These are phyloP conservation scores for Cadophora gregata DNA, from an alignment of 2,329 filamentous ascomycete species.

Conservation along the genomic window DNA sequence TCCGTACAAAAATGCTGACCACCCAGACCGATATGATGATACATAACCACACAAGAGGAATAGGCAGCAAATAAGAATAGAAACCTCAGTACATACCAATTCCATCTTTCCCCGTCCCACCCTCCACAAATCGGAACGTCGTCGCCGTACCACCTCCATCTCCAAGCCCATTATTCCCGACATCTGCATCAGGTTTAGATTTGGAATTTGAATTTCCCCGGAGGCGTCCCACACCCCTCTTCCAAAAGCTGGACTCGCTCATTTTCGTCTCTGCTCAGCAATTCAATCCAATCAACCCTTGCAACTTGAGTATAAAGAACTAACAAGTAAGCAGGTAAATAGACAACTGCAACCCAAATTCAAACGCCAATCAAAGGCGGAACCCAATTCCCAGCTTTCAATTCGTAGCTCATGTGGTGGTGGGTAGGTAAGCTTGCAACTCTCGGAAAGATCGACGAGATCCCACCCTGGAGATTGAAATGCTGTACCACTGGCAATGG, in stretches of 20 bases:
- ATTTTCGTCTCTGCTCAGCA: neutral
- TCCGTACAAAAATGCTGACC: neutral
- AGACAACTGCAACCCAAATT: too few species aligned
- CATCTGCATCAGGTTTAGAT: neutral
- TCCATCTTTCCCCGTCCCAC: neutral
- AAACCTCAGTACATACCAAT: neutral
- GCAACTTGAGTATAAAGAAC: too few species aligned
- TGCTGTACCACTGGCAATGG: too few species aligned
- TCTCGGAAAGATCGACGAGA: too few species aligned
- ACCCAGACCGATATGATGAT: neutral
- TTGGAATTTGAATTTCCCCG: neutral
- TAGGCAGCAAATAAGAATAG: neutral
- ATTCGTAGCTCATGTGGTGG: too few species aligned
- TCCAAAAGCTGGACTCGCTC: conserved; percentile 2
- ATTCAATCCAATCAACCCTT: too few species aligned
- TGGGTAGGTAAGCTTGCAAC: too few species aligned
- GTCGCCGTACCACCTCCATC: too few species aligned
- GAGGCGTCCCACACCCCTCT: conserved; percentile 5
- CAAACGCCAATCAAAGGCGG: too few species aligned
- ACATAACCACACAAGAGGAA: neutral
- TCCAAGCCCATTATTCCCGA: neutral
- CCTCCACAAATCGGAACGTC: conserved; percentile 14
- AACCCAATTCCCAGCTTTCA: too few species aligned
- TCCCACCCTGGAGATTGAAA: too few species aligned
- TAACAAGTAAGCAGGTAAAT: too few species aligned